Base-by-base conservation (phyloP, 768 basidiomycete genomes). In the Collybiopsis confluens region DNA sequence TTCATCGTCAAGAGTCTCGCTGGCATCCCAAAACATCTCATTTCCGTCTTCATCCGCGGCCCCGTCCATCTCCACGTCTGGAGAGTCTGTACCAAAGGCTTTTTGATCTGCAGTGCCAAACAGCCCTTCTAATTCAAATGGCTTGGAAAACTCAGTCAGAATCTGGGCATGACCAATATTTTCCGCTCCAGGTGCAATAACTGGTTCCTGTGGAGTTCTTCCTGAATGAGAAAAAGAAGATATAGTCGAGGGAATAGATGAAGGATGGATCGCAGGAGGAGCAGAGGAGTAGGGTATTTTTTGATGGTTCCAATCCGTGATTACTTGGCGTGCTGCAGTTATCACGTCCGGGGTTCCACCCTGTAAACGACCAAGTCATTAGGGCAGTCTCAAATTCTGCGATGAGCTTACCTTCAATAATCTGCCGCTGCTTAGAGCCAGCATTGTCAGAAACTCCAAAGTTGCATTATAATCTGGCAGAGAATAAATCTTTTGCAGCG, bases 221-320 rank as follows among this genome's bases (percentile, higher is more conserved):
- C n/a, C n/a, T n/a, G n/a, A n/a, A n/a, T n/a, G n/a, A n/a, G n/a
- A n/a, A n/a, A 36, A 27, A 36, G 11, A 54, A 16, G 11, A 20
- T 28, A 53, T n/a, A 5, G 71, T 73, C 9, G 76, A 76, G 4
- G 89, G 87, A 54, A 92, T 75, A 28, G 81, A 76, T 1, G 90
- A 91, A 0, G 91, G 86, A 65, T 95, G 92, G 2, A 90, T 65
- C 7, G 73, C 63, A 0, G 96, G 94, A 8, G 94, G 92, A 1
- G 73, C 65, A 3, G 92, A 90, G 71, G 78, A 90, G 70, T 91
- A 98, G 0, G 91, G 88, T 10, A 98, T 96, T 64, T 92, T 96
- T 66, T 97, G 93, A 54, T 91, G 83, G 62, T 98, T 98, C 95
- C 96, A 99, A 65, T 99, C 94, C 45, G 75, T 81, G 1, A 98